Conservation (phyloP, 2,329 filamentous ascomycete species). For the Septoria linicola region DNA sequence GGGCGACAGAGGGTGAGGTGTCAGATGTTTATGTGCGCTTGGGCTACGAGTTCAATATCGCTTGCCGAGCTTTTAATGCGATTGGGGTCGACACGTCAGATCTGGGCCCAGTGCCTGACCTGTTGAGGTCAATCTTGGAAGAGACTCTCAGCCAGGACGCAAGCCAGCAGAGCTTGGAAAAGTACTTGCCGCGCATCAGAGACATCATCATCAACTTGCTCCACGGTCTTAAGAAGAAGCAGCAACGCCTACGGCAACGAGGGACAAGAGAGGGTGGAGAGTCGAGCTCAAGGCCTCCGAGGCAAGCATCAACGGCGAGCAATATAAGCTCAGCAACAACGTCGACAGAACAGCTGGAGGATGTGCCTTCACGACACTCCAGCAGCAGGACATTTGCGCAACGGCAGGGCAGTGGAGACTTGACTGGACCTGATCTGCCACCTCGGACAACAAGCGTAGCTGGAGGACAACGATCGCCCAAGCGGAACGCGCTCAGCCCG, state of each 20-base stretch:
- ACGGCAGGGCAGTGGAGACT: slow-evolving; percentile 45
- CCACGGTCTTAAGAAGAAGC: slow-evolving; percentile 94
- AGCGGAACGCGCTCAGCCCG: slow-evolving; percentile 43
- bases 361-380: slow-evolving; percentile 40
- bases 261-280: slow-evolving; percentile 43
- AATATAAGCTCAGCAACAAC: slow-evolving; percentile 45
- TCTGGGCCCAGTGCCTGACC: slow-evolving; percentile 90
- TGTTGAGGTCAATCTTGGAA: slow-evolving; percentile 85
- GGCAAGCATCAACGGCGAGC: slow-evolving; percentile 51
- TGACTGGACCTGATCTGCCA: slow-evolving; percentile 45
- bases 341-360: slow-evolving; percentile 48
- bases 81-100: slow-evolving; percentile 96
- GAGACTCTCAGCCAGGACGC: slow-evolving; percentile 96
- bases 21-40: slow-evolving; percentile 97
- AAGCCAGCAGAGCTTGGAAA: slow-evolving; percentile 87
- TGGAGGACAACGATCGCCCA: slow-evolving; percentile 43
- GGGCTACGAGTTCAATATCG: slow-evolving; percentile 99
- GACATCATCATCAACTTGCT: slow-evolving; percentile 98
- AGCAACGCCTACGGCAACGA: slow-evolving; percentile 73
- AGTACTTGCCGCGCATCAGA: slow-evolving; percentile 87
- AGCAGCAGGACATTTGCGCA: slow-evolving; percentile 43
- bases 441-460: slow-evolving; percentile 49
- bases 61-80: slow-evolving; percentile 90
- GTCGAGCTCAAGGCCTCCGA: slow-evolving; percentile 32
- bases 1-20: slow-evolving; percentile 89